Conservation (phyloP, 257 asterid species). For the Jasminum sambac region DNA sequence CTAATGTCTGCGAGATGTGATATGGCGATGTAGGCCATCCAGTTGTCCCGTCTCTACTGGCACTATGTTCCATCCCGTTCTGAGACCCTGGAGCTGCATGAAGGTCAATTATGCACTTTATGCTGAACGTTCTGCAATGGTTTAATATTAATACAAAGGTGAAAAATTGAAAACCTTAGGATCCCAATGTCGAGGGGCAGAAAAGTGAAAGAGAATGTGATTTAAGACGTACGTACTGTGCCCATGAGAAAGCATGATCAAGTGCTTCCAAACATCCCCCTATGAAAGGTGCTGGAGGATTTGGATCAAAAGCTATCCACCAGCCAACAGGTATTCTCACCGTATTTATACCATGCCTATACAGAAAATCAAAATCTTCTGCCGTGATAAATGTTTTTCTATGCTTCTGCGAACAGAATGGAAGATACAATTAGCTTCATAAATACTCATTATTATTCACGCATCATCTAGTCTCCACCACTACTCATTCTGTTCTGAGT, state of each 20-base stretch:
- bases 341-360: slow-evolving; percentile 67
- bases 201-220: neutral
- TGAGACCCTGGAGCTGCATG: slow-evolving; percentile 94
- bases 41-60: slow-evolving; percentile 74
- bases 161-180: slow-evolving; percentile 14
- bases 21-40: slow-evolving; percentile 69
- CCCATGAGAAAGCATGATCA: slow-evolving; percentile 88
- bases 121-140: slow-evolving; percentile 51
- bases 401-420: slow-evolving; percentile 59
- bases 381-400: slow-evolving; percentile 63
- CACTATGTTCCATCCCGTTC: slow-evolving; percentile 88
- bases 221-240: slow-evolving; percentile 57
- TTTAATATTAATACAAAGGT: neutral
- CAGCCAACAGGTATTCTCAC: slow-evolving; percentile 93
- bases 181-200: neutral
- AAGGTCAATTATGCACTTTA: slow-evolving; percentile 81
- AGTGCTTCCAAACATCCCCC: slow-evolving; percentile 75
- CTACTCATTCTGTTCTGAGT: too few species aligned
- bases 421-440: too few species aligned
- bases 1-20: slow-evolving; percentile 47
- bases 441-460: too few species aligned
- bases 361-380: slow-evolving; percentile 68
- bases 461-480: too few species aligned
- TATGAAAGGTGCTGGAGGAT: slow-evolving; percentile 73
- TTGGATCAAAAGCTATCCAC: slow-evolving; percentile 83